phyloP scores from a whole-genome alignment of 306 rosid genomes.

The Vicia villosa region DNA sequence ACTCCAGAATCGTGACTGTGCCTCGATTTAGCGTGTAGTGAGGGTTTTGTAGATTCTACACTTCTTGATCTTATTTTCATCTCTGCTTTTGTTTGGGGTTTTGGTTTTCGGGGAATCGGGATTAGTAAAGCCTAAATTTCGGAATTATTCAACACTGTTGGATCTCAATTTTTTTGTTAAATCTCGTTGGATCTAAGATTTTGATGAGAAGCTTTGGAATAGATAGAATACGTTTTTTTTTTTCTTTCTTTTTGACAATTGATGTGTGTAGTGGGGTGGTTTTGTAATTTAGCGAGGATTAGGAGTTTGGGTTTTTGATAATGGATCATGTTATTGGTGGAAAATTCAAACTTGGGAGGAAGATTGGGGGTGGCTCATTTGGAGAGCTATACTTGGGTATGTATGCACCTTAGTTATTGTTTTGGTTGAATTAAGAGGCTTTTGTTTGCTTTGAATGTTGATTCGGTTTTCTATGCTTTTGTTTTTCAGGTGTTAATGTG shows the following conservation, averaged over 20 bases:
- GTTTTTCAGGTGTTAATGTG: constrained; percentile 78
- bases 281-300: constrained; percentile 40
- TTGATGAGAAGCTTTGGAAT: constrained; percentile 30
- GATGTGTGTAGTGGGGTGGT: constrained; percentile 35
- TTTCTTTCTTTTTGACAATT: constrained; percentile 29
- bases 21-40: constrained; percentile 37
- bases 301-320: constrained; percentile 50
- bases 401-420: constrained; percentile 42
- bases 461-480: constrained; percentile 45
- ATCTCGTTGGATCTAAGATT: constrained; percentile 63
- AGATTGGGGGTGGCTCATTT: constrained; percentile 96
- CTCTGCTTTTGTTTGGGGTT: neutral
- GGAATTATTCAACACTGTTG: constrained; percentile 31
- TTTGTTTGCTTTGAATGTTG: constrained; percentile 23
- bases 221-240: neutral
- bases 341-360: constrained; percentile 93
- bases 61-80: constrained; percentile 33
- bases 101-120: constrained; percentile 12
- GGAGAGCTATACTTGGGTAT: constrained; percentile 95
- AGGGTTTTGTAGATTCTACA: constrained; percentile 36
- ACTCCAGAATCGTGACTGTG: constrained; percentile 37
- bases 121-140: constrained; percentile 31
- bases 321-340: constrained; percentile 96
- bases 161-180: constrained; percentile 42
- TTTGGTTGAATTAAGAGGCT: constrained; percentile 22